Base-by-base conservation (phyloP, 768 basidiomycete species). In the Suillus subaureus region DNA sequence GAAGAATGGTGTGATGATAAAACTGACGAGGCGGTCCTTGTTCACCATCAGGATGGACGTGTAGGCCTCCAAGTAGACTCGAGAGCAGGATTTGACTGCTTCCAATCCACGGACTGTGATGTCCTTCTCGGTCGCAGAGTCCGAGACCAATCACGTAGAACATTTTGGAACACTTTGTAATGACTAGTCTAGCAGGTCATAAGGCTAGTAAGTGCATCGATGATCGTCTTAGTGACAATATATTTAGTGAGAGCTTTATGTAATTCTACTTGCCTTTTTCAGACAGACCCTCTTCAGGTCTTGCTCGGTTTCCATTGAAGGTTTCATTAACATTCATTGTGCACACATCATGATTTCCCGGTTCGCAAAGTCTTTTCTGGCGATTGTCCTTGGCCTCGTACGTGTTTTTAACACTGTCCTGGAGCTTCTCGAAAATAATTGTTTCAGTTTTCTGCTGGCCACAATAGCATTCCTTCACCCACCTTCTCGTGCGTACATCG, bases 21-120 rank as follows among this genome's bases (percentile, higher is more conserved):
- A n/a, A 86, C 92, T 68, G 71, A 94, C 96, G 79, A 99, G 82
- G 57, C 88, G 85, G 64, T 91, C 90, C 73, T 94, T 94, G 62
- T 88, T 83, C n/a, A 97, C 88, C 88, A 96, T 94, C 57, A 99
- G 83, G 70, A 99, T 96, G 74, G 92, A 94, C 3, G 97, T 99
- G 80, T 99, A 99, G 1, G 94, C 94, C 77, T 99, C 97, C 35
- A 99, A 89, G 76, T 99, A 99, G 31, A 99, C 89, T 54, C 97
- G 85, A n/a, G 87, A 77, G 21, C 88, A 89, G 40, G 82, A 80
- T 73, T 89, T 91, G 65, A 99, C 86, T 18, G 94, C 93, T 83
- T 98, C 92, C 33, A 98, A 80, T 0, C 97, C 97, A 18, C 94
- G 87, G 23, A 99, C 77, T 4, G 96, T 96, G 70, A 99, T 92